Base-by-base conservation (phyloP, 2,329 filamentous ascomycete genomes). In the Fusarium torreyae region DNA sequence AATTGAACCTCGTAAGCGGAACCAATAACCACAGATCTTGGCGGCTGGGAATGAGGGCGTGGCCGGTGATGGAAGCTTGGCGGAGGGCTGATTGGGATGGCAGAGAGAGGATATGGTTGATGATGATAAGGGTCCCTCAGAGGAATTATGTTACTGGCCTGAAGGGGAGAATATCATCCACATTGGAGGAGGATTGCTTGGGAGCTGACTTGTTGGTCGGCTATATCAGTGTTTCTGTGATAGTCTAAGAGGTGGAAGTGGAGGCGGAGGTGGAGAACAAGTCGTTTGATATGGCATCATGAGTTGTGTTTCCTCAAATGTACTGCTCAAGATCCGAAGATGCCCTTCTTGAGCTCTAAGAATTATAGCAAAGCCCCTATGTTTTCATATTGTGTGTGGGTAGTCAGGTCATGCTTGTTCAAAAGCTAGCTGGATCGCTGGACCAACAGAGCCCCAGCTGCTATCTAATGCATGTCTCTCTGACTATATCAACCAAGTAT, bases 71-170 rank as follows among this genome's bases (percentile, higher is more conserved):
- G 15, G 31, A 46, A 44, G 38, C 57, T 49, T 44, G 53, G 49
- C 43, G 34, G 50, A 54, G 60, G 28, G 50, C 65, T 49, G 49
- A 44, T 22, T 64, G 31, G 51, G 34, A 40, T 36, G 57, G 18
- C 26, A 51, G 48, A 28, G 39, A 22, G 10, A 60, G 36, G 33
- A 54, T 36, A 49, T 46, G 48, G 18, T 20, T 20, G 34, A 42
- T 15, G 53, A 55, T 24, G n/a, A 18, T 34, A 9, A 49, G 39
- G 11, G 48, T 36, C 15, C 48, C 34, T 26, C 22, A 43, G 24
- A 17, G 50, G 45, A 39, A 57, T n/a, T 58, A 43, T 42, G 57
- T 52, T 40, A 31, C 36, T 45, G 51, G 40, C 18, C 9, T 40
- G 20, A 45, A 57, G 24, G 38, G 33, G 50, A 39, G 22, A 9